These are phyloP conservation scores for Phanerochaete carnosa DNA, from an alignment of 768 basidiomycete species.

Conservation along the genomic window DNA sequence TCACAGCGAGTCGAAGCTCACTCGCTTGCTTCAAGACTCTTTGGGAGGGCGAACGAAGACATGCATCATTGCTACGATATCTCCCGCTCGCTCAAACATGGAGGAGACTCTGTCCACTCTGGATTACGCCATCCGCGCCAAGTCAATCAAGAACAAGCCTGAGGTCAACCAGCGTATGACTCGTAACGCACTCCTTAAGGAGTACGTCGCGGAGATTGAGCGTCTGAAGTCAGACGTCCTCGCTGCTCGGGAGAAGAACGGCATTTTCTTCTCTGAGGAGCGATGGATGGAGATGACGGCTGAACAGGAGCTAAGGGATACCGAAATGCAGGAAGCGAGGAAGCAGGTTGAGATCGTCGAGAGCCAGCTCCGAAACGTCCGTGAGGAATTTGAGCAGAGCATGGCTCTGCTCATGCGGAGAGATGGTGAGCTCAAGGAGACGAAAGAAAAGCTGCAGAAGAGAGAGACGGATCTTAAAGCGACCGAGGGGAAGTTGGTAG, in stretches of 20 bases:
- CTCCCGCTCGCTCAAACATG: slow-evolving; percentile 88
- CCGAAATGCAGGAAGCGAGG: slow-evolving; percentile 78
- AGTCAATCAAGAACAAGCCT: slow-evolving; percentile 92
- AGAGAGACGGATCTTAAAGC: slow-evolving; percentile 49
- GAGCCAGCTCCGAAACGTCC: slow-evolving; percentile 70
- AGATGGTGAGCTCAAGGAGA: slow-evolving; percentile 71
- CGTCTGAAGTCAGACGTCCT: slow-evolving; percentile 86
- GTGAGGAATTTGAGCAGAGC: slow-evolving; percentile 91
- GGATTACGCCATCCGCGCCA: slow-evolving; percentile 93
- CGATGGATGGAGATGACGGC: slow-evolving; percentile 79
- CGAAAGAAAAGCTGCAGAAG: slow-evolving; percentile 51
- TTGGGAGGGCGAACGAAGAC: slow-evolving; percentile 96
- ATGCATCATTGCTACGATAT: slow-evolving; percentile 95
- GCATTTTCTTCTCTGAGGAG: slow-evolving; percentile 90
- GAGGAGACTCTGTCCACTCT: slow-evolving; percentile 98
- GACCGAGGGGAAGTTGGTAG: slow-evolving; percentile 56
- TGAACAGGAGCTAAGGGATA: slow-evolving; percentile 74
- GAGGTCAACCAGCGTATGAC: slow-evolving; percentile 95
- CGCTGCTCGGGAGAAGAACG: slow-evolving; percentile 94
- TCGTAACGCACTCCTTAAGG: slow-evolving; percentile 86
- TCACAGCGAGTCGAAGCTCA: slow-evolving; percentile 90
- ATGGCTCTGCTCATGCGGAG: slow-evolving; percentile 71
- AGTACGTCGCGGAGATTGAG: slow-evolving; percentile 92
- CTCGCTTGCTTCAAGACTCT: slow-evolving; percentile 97
- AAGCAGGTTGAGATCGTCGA: slow-evolving; percentile 83